Base-by-base conservation (phyloP, 805 yeast species). In the Wickerhamomyces bisporus region DNA sequence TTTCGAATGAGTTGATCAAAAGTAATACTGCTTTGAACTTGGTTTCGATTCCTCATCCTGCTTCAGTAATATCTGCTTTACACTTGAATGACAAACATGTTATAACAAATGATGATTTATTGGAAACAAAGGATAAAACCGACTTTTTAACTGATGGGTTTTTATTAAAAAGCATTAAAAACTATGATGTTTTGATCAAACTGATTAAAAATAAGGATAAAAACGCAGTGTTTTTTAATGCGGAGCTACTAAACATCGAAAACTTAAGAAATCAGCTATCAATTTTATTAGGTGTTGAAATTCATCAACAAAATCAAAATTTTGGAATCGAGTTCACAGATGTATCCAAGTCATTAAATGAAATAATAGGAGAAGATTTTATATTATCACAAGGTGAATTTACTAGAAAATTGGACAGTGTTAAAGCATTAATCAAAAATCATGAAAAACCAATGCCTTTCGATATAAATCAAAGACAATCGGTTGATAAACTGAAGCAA, bases 21-120 rank as follows among this genome's bases (percentile, higher is more conserved):
- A 36, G 35, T 14, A 20, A 19, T 3, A 23, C 26, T 3, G 24
- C 32, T 1, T 16, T 49, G n/a, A 49, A 41, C n/a, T 17, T 49
- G 7, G 36, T 49, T 10, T 13, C 43, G 1, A 13, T 47, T 2
- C 53, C 53, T 28, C 53, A 49, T 34, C 52, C 53, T 9, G 19
- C 44, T 1, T 47, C 51, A 1, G 30, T 38, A 2, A 21, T 43
- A 4, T 31, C 45, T 2, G 44, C 47, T 1, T 28, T 49, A 16
- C 30, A 41, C n/a, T 34, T 40, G 27, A 39, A 42, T 16, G 43
- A 40, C 23, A 40, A 40, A 14, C 24, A 10, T 2, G 40, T 39
- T 29, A 19, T 44, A 16, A 39, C 43, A 9, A 36, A 32, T 26
- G 35, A 25, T 15, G 30, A 31, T 21, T 23, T 24, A 18, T 16